These are phyloP conservation scores for Cucurbita maxima DNA, from an alignment of 306 rosid species.

Conservation along the genomic window DNA sequence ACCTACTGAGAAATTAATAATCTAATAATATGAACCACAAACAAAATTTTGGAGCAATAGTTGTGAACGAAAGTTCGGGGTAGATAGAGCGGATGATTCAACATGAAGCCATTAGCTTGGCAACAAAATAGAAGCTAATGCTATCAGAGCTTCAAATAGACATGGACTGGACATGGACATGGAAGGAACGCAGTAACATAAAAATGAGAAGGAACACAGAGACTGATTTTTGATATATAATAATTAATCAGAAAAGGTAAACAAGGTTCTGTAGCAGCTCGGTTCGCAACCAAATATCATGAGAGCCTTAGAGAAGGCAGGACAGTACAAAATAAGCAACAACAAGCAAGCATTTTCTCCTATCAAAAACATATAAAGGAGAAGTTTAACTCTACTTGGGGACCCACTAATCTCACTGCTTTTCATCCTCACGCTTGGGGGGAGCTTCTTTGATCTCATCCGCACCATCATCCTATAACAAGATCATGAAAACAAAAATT, in stretches of 20 bases:
- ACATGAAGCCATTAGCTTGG: not conserved
- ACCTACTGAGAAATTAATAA: no score
- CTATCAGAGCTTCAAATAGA: not conserved
- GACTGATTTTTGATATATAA: constrained; percentile 2
- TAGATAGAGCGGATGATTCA: not conserved
- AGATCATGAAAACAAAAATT: not conserved
- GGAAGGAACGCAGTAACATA: not conserved
- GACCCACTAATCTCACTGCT: constrained; percentile 42
- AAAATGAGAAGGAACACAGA: not conserved
- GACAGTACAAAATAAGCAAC: constrained; percentile 3
- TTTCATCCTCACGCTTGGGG: constrained; percentile 50
- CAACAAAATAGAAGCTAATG: constrained; percentile 3
- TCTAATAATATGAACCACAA: not conserved
- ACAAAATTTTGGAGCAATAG: not conserved
- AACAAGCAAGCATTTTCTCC: constrained; percentile 48
- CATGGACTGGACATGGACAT: no score
- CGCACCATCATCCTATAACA: constrained; percentile 70
- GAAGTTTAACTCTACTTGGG: constrained; percentile 47
- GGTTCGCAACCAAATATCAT: constrained; percentile 2
- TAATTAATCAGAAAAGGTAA: constrained; percentile 1
- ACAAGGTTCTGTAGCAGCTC: not conserved
- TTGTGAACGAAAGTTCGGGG: not conserved
- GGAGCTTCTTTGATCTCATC: constrained; percentile 92
- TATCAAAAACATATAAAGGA: constrained; percentile 61
- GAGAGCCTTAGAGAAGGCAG: not conserved